Percentiles rank a stretch among this genome's conserved stretches.
Evolutionary conservation across 108 stramenopile species (phyloP).

Genomic region (Nitzschia palea): DNA sequence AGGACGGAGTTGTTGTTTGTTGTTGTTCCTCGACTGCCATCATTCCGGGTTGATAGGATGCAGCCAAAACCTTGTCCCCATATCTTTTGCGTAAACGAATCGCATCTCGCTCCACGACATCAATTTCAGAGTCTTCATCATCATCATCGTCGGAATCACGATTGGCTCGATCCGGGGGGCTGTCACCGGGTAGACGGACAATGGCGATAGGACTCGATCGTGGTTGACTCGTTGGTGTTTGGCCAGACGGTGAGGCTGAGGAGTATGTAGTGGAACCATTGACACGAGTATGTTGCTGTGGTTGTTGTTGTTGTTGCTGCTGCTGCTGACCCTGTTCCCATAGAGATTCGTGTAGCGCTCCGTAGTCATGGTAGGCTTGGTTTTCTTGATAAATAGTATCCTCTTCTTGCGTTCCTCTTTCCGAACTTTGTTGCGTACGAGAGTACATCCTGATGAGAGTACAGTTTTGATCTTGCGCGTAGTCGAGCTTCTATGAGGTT

Average conservation of each 20-base stretch:
- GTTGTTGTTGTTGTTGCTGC: neutral
- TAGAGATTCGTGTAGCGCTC: neutral
- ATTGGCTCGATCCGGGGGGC: too few species aligned
- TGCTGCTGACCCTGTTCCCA: neutral
- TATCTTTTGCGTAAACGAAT: slow-evolving; percentile 18
- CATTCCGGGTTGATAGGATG: neutral
- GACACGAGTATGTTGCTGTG: neutral
- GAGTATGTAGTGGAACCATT: neutral
- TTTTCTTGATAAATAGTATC: slow-evolving; percentile 7
- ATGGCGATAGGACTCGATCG: slow-evolving; percentile 43
- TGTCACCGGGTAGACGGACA: neutral
- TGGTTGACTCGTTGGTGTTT: neutral
- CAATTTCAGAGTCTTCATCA: slow-evolving; percentile 13
- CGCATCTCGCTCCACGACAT: slow-evolving; percentile 32
- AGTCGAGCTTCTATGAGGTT: too few species aligned
- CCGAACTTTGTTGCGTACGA: too few species aligned
- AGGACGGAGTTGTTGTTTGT: neutral
- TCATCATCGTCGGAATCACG: neutral
- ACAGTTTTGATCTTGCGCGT: too few species aligned
- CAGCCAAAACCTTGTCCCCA: slow-evolving; percentile 8
- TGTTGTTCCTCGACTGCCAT: neutral
- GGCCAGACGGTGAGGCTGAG: neutral
- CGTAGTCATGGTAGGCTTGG: neutral
- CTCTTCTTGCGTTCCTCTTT: neutral
- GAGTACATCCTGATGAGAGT: too few species aligned